Percentiles rank a stretch among this genome's conserved stretches.
Conservation (phyloP, 345 rosid genomes). For the Boechera divaricarpa region DNA sequence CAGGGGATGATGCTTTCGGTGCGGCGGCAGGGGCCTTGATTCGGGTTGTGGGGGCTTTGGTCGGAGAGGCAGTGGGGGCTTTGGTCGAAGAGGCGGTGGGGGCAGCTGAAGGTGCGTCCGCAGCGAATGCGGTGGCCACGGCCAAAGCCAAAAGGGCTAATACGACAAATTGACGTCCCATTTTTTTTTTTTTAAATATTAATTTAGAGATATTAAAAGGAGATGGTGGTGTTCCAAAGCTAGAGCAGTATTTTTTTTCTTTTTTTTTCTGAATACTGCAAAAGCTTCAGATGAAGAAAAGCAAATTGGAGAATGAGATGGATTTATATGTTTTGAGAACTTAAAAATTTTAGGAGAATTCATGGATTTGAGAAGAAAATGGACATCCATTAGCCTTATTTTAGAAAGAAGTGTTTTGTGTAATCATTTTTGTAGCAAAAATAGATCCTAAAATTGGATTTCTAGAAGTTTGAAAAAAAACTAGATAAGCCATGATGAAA, state of each 20-base stretch:
- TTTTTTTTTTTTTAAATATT: neutral
- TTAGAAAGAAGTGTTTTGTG: neutral
- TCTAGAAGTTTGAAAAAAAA: no score
- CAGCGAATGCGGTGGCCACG: slow-evolving; percentile 42
- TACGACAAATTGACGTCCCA: slow-evolving; percentile 41
- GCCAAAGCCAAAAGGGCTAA: slow-evolving; percentile 38
- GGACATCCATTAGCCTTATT: slow-evolving; percentile 35
- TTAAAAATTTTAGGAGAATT: neutral
- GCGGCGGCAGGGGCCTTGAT: slow-evolving; percentile 33
- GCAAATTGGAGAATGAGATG: neutral
- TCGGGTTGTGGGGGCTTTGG: slow-evolving; percentile 30
- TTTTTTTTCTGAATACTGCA: slow-evolving; percentile 30
- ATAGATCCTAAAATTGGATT: neutral
- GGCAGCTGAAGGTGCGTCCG: slow-evolving; percentile 42
- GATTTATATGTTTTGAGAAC: slow-evolving; percentile 22
- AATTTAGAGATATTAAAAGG: slow-evolving; percentile 1
- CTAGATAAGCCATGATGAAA: no score
- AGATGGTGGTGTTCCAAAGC: slow-evolving; percentile 38
- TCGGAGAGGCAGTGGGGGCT: slow-evolving; percentile 34
- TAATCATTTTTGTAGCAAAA: no score
- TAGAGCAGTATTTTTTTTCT: slow-evolving; percentile 34
- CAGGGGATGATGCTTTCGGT: slow-evolving; percentile 42
- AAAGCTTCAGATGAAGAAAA: slow-evolving; percentile 42
- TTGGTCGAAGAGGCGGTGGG: slow-evolving; percentile 37
- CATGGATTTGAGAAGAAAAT: slow-evolving; percentile 34